Evolutionary conservation across 1,284 basidiomycete species (phyloP).

Genomic region (Ceratobasidium sp.): DNA sequence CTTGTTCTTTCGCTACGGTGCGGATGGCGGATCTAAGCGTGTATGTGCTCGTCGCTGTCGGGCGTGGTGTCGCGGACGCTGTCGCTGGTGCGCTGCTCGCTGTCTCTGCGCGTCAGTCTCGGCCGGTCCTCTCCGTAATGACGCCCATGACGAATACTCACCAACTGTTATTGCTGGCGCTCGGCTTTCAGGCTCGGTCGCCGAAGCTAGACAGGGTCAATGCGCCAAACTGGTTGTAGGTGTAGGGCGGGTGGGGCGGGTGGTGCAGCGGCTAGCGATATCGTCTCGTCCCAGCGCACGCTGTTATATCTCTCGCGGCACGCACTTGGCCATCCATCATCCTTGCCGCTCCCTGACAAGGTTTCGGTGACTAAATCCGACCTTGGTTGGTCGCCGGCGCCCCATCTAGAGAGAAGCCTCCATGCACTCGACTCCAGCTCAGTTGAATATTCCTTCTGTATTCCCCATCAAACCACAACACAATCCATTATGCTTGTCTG

Average conservation of each 20-base stretch:
- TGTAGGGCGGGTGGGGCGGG: neutral
- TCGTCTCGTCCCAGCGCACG: neutral
- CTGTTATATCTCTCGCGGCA: neutral
- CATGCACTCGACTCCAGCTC: slow-evolving; percentile 1
- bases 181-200: neutral
- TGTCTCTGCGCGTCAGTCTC: too few relatives aligned
- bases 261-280: neutral
- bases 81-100: neutral
- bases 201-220: neutral
- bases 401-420: neutral
- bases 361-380: slow-evolving; percentile 19
- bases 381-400: slow-evolving; percentile 15
- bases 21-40: too few relatives aligned
- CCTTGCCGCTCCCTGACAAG: neutral
- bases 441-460: neutral
- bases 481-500: neutral
- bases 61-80: neutral
- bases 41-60: neutral
- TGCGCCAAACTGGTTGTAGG: neutral
- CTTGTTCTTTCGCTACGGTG: slow-evolving; percentile 9
- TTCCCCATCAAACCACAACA: slow-evolving; percentile 9
- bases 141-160: neutral
- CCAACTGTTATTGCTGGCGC: too few relatives aligned
- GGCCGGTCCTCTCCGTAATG: slow-evolving; percentile 5
- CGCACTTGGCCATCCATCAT: too few relatives aligned